Evolutionary conservation across 106 monocot species (phyloP), one percentile per base, ranked within the genome.

Genomic region (Narthecium ossifragum): DNA sequence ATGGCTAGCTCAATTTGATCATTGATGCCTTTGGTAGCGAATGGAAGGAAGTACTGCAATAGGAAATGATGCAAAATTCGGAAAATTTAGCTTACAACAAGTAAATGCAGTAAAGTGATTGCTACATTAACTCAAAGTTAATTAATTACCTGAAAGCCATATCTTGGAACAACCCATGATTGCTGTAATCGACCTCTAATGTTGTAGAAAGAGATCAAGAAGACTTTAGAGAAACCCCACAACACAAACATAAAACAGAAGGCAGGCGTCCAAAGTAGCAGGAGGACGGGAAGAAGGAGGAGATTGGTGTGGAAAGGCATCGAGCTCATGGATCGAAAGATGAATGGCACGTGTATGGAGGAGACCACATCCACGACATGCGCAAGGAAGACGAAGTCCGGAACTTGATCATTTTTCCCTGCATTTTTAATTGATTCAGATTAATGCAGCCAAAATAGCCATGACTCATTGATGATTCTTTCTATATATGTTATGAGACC

Each of bases 191-290:
- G 47, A 10, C 74, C 86, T 10, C 77, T 63, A 25, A 98, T 63
- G 59, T 53, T 79, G 90, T 98, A 90, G 75, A 81, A 98, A 27
- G 90, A 74, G 53, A 76, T 5, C 34, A 90, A 50, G 68, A 98
- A 98, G 7, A 86, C 75, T 71, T 98, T 98, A 34, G 96, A 86
- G 51, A 43, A 81, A 2, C 68, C 84, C 96, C 96, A 98, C 86
- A 90, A 81, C 14, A 74, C 1, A 14, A 90, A 70, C 96, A 98
- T 90, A 31, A 50, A 3, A 3, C 75, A 0, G 65, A 90, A 90
- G 10, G 80, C 87, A 2, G 45, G 13, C 0, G 90, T 84, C 96
- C 86, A 98, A 46, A 69, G 0, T 1, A 37, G n/a, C 31, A 98
- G 38, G 28, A 81, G 1, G 61, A 66, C 57, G 22, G 66, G 59